Evolutionary conservation across 106 monocot species (phyloP).

Genomic region (Dendrobium huoshanense): DNA sequence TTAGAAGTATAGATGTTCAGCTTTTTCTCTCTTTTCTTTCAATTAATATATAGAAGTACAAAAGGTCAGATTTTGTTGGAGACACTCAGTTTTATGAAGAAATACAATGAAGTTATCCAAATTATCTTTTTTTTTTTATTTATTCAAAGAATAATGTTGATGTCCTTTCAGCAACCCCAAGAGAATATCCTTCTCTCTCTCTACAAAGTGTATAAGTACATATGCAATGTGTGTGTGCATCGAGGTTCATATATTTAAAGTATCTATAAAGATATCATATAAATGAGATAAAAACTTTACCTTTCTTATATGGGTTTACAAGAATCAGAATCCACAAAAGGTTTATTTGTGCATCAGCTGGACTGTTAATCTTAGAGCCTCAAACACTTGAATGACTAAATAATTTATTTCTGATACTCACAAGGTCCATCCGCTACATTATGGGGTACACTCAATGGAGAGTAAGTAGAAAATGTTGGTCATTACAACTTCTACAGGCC

Average conservation of each 20-base stretch:
- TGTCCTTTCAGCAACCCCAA: not conserved
- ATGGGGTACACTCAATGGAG: too few species aligned
- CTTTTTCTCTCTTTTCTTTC: too few species aligned
- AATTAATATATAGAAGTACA: not conserved
- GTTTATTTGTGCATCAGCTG: not conserved
- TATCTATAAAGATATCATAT: not conserved
- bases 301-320: not conserved
- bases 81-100: not conserved
- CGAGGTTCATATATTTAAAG: too few species aligned
- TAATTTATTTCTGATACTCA: not conserved
- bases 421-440: not conserved
- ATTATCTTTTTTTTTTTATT: not conserved
- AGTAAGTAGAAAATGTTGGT: not conserved
- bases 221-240: not conserved
- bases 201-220: not conserved
- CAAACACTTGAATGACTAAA: not conserved
- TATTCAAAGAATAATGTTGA: not conserved
- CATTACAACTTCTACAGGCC: not conserved
- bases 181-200: not conserved
- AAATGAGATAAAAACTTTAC: not conserved
- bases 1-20: too few species aligned
- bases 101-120: not conserved
- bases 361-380: not conserved
- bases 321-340: not conserved
- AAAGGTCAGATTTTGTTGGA: not conserved